A percentile compares a stretch with the other conserved stretches of the same genome.
phyloP scores from a whole-genome alignment of 108 stramenopile species.

The Nitzschia inconspicua region DNA sequence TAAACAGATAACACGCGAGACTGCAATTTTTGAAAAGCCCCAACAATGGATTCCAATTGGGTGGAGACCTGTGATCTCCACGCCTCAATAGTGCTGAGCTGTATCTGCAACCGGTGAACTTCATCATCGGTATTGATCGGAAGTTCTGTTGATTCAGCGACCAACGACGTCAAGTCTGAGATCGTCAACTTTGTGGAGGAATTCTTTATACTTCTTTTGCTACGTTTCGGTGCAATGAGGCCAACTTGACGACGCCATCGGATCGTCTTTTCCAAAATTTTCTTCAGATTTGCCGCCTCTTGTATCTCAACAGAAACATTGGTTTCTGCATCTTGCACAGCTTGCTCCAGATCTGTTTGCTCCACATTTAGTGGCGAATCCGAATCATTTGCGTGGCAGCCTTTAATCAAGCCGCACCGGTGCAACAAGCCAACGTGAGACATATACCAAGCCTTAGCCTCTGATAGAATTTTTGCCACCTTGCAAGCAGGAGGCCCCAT shows the following conservation, averaged over 20 bases:
- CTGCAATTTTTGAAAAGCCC: slow-evolving; percentile 41
- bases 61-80: slow-evolving; percentile 50
- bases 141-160: slow-evolving; percentile 51
- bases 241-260: slow-evolving; percentile 47
- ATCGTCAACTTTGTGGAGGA: slow-evolving; percentile 27
- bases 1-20: slow-evolving; percentile 23
- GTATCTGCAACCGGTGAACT: slow-evolving; percentile 39
- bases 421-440: slow-evolving; percentile 37
- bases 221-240: slow-evolving; percentile 37
- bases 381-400: neutral
- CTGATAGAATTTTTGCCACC: slow-evolving; percentile 51
- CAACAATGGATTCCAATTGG: slow-evolving; percentile 43
- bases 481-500: slow-evolving; percentile 56
- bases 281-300: slow-evolving; percentile 51
- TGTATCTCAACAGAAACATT: slow-evolving; percentile 63
- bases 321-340: slow-evolving; percentile 45
- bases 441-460: slow-evolving; percentile 67
- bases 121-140: slow-evolving; percentile 49
- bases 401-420: slow-evolving; percentile 47
- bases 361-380: neutral
- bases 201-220: slow-evolving; percentile 18
- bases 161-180: slow-evolving; percentile 42
- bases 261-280: slow-evolving; percentile 32
- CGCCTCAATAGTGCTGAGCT: slow-evolving; percentile 31
- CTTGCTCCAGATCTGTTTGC: slow-evolving; percentile 11